Evolutionary conservation across 805 yeast species (phyloP), one percentile per base, ranked within the genome.

Genomic region (Starmera caribaea): DNA sequence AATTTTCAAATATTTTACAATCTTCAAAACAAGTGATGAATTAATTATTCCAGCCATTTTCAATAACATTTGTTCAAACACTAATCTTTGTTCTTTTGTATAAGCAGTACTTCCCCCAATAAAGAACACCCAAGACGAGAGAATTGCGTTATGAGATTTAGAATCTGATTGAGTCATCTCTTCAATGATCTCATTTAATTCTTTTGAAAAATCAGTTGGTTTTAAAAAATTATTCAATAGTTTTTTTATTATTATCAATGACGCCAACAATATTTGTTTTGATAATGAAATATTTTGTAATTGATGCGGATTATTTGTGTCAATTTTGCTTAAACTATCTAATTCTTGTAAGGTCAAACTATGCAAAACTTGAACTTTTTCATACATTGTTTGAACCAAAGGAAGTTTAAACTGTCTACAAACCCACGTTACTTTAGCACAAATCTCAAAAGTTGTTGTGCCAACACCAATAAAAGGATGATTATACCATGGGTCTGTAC

Each of bases 381-480:
- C 33, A 10, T 11, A 11, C 13, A 15, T 50, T 47, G 4, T 41
- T 40, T 3, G 42, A 21, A 10, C 34, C 16, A 45, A 15, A 16
- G 55, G 55, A 3, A 43, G 21, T 12, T 38, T 29, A 32, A 40
- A 37, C 9, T 49, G 37, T 14, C 58, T 43, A 12, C 50, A 41
- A 15, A 53, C 34, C 56, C 56, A 53, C 3, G 54, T 40, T 5
- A 40, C 26, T 36, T 53, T 53, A 5, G 50, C 44, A 16, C 48
- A 35, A 8, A 51, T 36, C 37, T 49, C 53, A 15, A 46, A 48
- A 2, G 52, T 44, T 29, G 37, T 41, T 5, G 45, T 26, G 10
- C 46, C 41, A 1, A 45, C 46, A 2, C 56, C 58, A 2, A 49
- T 41, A 29, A 52, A 42, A 9, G 58, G 58, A 35, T 53, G 55